Evolutionary conservation across 164 flowering plant genomes (phyloP), one percentile per base, ranked within the genome.

Genomic region (Hamamelis virginiana): DNA sequence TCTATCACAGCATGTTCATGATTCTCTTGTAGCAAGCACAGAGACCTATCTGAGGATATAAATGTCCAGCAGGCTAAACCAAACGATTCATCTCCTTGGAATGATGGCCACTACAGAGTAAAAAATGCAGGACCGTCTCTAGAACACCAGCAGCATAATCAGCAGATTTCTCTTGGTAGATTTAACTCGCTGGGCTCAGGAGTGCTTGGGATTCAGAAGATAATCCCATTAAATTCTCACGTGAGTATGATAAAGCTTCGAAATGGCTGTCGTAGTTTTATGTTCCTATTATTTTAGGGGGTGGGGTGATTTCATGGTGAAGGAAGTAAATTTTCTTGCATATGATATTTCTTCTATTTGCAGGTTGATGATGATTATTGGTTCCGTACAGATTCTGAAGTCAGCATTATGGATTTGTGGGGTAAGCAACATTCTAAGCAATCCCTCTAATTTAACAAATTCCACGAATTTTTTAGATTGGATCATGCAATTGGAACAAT

Each of bases 331-430:
- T 22, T 51, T 9, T 14, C 28, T 67, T 46, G 52, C 51, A 15
- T 48, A 22, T 74, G 61, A 25, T 65, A 41, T 60, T 61, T 18
- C 21, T 28, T 47, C 57, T 70, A 41, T 9, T 59, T 75, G 78
- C 88, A 86, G 92, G 69, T 71, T 46, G 84, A 80, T 26, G 84
- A 85, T 66, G 96, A 90, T 66, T 90, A 90, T 67, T 90, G 96
- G 91, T 79, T 90, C 59, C 72, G 23, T 22, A 80, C 90, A 52
- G 86, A 87, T 64, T 71, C 65, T 33, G 81, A 76, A 48, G 83
- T 83, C 66, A 80, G 89, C 85, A 59, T 80, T 47, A 73, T 87
- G 5, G 85, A 86, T 68, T 71, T 90, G 70, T 90, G 91, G 91
- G 81, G 76, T 74, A 51, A 71, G 52, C 55, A 62, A 44, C 12